Evolutionary conservation across 805 yeast genomes (phyloP), one percentile per base, ranked within the genome.

Genomic region (Suhomyces tanzawaensis): DNA sequence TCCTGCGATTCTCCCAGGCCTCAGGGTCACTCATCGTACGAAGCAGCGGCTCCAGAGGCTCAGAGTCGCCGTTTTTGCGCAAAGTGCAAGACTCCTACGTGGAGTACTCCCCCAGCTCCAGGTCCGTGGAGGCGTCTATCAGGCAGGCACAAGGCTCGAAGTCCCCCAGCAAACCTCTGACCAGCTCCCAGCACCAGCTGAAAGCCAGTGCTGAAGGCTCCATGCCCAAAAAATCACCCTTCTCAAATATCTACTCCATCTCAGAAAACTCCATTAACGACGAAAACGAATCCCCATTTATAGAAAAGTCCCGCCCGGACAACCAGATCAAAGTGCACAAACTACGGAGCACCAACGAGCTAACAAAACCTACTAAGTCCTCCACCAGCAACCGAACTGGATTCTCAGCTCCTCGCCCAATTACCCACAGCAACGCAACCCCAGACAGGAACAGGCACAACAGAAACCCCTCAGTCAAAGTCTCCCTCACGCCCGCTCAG

Each of bases 401-500:
- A 17, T 6, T 8, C 11, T 22, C 34, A 22, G 16, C 21, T 21
- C 21, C 16, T 12, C 7, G 18, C 31, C 18, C 30, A 13, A n/a
- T n/a, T n/a, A n/a, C n/a, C n/a, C n/a, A n/a, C n/a, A 19, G 19
- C 16, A 12, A 33, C 6, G 22, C 32, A 4, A 29, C 32, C 15
- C 32, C 32, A 8, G 32, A 14, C 36, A 13, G 33, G 9, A 32
- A 45, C 21, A 31, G 19, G 19, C 51, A 52, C 35, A 43, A 41
- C 13, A 34, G 67, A 30, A 53, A 46, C 22, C 47, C 64, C 4
- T 60, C 70, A 2, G 70, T 65, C 4, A 66, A 64, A 34, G 58
- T 68, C 6, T 66, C 74, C 3, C 45, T 68, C 13, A 75, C 80
- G 0, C 81, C 81, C 6, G 79, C 79, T 0, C 81, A 76, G 45